These are phyloP conservation scores for Zymoseptoria tritici DNA, from an alignment of 2,329 filamentous ascomycete species.

Conservation along the genomic window DNA sequence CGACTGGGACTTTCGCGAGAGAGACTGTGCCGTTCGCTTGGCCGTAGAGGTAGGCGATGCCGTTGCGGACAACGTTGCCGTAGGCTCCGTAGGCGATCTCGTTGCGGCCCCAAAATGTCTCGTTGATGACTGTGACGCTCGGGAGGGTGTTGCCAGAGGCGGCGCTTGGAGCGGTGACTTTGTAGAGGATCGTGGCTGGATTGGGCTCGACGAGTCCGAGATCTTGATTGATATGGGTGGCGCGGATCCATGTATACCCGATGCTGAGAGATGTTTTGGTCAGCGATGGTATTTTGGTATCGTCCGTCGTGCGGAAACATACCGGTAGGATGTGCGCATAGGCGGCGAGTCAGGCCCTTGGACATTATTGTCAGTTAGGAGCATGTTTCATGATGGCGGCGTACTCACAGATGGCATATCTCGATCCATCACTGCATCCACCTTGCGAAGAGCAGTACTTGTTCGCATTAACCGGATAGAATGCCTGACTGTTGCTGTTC, in stretches of 20 bases:
- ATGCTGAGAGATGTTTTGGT: not conserved
- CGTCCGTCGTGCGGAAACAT: not conserved
- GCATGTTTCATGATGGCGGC: no score
- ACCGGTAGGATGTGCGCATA: not conserved
- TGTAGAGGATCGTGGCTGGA: constrained; percentile 4
- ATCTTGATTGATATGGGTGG: not conserved
- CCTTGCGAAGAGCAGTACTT: constrained; percentile 1
- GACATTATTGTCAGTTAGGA: no score
- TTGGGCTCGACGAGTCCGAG: not conserved
- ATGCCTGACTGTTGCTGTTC: constrained; percentile 1
- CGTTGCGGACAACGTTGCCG: constrained; percentile 4
- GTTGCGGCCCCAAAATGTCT: constrained; percentile 3
- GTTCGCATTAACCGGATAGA: not conserved
- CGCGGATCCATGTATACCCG: constrained; percentile 6
- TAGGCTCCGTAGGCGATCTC: constrained; percentile 7
- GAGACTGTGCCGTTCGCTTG: constrained; percentile 2
- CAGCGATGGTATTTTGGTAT: not conserved
- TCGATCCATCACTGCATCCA: constrained; percentile 3
- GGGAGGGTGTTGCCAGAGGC: not conserved
- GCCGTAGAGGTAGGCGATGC: constrained; percentile 6
- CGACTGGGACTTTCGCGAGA: constrained; percentile 3
- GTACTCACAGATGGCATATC: constrained; percentile 1
- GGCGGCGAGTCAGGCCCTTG: constrained; percentile 1
- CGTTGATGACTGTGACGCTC: not conserved
- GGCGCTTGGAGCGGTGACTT: not conserved